Percentiles rank a stretch among this genome's conserved stretches.
Evolutionary conservation across 2,329 filamentous ascomycete genomes (phyloP).

Genomic region (Eutypella sp.): DNA sequence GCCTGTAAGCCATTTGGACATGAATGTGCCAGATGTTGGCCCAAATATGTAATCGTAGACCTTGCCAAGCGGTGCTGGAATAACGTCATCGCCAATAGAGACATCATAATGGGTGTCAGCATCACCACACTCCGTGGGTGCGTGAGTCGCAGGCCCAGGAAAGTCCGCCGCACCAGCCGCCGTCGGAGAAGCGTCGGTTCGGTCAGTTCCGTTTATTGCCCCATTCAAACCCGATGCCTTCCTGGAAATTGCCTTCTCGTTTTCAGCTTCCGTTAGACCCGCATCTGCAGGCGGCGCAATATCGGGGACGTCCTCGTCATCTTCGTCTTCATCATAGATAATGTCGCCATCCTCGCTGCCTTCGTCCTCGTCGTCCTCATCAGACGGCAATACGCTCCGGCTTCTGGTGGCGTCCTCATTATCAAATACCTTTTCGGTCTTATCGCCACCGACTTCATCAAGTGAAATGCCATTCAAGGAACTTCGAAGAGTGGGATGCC

Average conservation of each 20-base stretch:
- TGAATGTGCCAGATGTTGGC: slow-evolving; percentile 69
- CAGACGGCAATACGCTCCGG: slow-evolving; percentile 53
- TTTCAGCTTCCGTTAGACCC: slow-evolving; percentile 44
- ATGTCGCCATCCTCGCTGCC: slow-evolving; percentile 66
- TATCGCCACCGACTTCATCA: slow-evolving; percentile 79
- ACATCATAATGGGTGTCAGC: slow-evolving; percentile 75
- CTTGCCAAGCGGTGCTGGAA: slow-evolving; percentile 85
- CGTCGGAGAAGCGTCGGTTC: slow-evolving; percentile 43
- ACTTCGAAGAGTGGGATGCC: slow-evolving; percentile 85
- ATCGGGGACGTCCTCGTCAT: slow-evolving; percentile 56
- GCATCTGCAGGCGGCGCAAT: slow-evolving; percentile 34
- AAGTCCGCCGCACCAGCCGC: slow-evolving; percentile 57
- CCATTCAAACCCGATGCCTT: slow-evolving; percentile 62
- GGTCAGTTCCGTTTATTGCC: slow-evolving; percentile 44
- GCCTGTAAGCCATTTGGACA: slow-evolving; percentile 78
- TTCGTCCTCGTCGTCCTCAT: slow-evolving; percentile 48
- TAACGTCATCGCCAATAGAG: slow-evolving; percentile 75
- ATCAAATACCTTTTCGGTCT: slow-evolving; percentile 75
- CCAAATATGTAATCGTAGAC: slow-evolving; percentile 89
- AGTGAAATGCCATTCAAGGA: slow-evolving; percentile 84
- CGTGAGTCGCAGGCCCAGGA: slow-evolving; percentile 77
- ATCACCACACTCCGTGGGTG: slow-evolving; percentile 82
- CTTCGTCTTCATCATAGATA: slow-evolving; percentile 74
- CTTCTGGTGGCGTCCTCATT: slow-evolving; percentile 39
- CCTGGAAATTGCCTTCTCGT: slow-evolving; percentile 59